A percentile compares a stretch with the other conserved stretches of the same genome.
These are phyloP conservation scores for Clarireedia monteithiana DNA, from an alignment of 2,329 filamentous ascomycete genomes.

Conservation along the genomic window DNA sequence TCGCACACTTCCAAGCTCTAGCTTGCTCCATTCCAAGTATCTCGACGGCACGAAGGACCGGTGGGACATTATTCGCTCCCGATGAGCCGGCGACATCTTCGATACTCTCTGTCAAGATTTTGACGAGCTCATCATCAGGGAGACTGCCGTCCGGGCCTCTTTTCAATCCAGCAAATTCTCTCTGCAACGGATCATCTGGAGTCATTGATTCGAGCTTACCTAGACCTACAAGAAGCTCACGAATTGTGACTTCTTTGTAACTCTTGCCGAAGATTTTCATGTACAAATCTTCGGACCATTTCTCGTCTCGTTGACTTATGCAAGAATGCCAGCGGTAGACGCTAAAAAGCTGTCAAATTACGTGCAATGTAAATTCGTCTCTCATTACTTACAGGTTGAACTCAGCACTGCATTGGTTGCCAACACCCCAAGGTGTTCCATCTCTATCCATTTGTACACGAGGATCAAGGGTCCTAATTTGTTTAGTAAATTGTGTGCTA, in stretches of 20 bases:
- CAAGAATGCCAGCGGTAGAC: conserved; percentile 82
- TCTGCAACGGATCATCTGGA: conserved; percentile 57
- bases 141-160: conserved; percentile 59
- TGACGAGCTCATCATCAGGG: conserved; percentile 66
- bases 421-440: conserved; percentile 58
- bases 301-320: conserved; percentile 65
- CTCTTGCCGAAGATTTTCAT: conserved; percentile 7
- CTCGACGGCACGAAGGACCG: conserved; percentile 66
- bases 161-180: conserved; percentile 58
- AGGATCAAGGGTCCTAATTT: conserved; percentile 56
- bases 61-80: conserved; percentile 64
- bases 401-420: conserved; percentile 77
- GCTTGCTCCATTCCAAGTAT: conserved; percentile 72
- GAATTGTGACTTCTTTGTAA: conserved; percentile 34
- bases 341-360: neutral
- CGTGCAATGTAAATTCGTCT: too few species aligned
- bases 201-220: conserved; percentile 53
- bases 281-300: conserved; percentile 66
- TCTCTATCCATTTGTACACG: conserved; percentile 56
- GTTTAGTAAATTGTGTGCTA: neutral
- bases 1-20: conserved; percentile 64
- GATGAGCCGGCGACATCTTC: conserved; percentile 66
- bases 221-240: conserved; percentile 54
- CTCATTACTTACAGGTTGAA: conserved; percentile 55
- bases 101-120: conserved; percentile 57